phyloP scores from a whole-genome alignment of 1,284 basidiomycete genomes.

The Meira miltonrushii region DNA sequence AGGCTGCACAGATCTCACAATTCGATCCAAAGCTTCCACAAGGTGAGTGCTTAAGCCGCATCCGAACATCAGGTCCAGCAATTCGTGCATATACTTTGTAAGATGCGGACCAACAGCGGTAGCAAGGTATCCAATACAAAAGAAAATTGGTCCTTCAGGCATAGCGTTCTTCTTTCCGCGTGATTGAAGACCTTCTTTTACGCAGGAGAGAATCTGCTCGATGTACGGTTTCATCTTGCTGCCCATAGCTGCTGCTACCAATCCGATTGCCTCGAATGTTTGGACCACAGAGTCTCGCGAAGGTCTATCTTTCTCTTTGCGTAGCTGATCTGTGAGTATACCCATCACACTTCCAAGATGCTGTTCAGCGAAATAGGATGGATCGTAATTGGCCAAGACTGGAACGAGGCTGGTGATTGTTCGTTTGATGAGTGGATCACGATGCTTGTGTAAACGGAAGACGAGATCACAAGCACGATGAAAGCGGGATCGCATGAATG shows the following conservation, averaged over 20 bases:
- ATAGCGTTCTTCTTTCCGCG: constrained; percentile 88
- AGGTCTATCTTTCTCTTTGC: constrained; percentile 39
- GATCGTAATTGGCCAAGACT: constrained; percentile 47
- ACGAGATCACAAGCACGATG: constrained; percentile 85
- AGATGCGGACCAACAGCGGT: constrained; percentile 91
- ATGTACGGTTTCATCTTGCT: constrained; percentile 95
- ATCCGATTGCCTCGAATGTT: constrained; percentile 90
- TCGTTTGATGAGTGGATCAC: constrained; percentile 79
- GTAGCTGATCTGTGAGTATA: constrained; percentile 36
- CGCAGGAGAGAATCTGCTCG: constrained; percentile 81
- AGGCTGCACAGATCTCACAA: constrained; percentile 83
- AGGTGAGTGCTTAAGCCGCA: constrained; percentile 88
- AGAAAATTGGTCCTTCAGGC: constrained; percentile 91
- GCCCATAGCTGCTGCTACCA: constrained; percentile 83
- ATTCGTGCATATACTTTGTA: constrained; percentile 90
- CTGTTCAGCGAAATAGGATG: constrained; percentile 46
- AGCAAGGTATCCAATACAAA: constrained; percentile 94
- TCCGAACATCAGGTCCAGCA: constrained; percentile 92
- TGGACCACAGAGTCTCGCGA: constrained; percentile 34
- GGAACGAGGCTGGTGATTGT: constrained; percentile 46
- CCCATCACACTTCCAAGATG: constrained; percentile 45
- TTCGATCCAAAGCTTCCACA: constrained; percentile 75
- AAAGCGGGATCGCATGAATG: constrained; percentile 91
- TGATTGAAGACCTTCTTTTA: constrained; percentile 79
- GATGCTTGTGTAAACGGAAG: constrained; percentile 80